phyloP scores from a whole-genome alignment of 331 rosid species.

The Phaseolus coccineus region DNA sequence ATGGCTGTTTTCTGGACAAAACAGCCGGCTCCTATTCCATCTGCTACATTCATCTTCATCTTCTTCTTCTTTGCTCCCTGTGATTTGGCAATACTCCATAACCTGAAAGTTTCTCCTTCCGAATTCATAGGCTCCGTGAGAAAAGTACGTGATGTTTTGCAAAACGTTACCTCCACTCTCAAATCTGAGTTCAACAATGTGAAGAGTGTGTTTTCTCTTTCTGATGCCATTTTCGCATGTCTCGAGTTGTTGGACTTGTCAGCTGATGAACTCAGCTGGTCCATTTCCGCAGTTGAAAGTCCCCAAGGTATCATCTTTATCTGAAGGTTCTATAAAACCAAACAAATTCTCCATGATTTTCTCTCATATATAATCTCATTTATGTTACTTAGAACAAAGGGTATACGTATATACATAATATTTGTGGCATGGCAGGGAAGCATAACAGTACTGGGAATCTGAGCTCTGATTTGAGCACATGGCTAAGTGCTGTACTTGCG shows the following conservation, averaged over 20 bases:
- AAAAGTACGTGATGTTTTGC: constrained; percentile 39
- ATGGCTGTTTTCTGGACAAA: constrained; percentile 33
- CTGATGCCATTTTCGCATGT: constrained; percentile 70
- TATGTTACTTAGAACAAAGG: no score
- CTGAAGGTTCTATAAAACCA: neutral
- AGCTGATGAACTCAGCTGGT: constrained; percentile 55
- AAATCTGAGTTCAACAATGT: constrained; percentile 34
- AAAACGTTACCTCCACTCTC: constrained; percentile 54
- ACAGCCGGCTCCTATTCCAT: neutral
- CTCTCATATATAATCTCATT: no score
- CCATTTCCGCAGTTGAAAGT: constrained; percentile 65
- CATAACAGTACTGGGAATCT: constrained; percentile 65
- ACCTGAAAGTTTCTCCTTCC: constrained; percentile 51
- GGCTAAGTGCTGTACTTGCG: constrained; percentile 71
- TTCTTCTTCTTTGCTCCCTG: neutral
- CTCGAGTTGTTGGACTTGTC: constrained; percentile 72
- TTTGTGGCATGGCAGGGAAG: constrained; percentile 57
- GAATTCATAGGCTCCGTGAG: constrained; percentile 53
- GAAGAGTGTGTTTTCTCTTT: constrained; percentile 50
- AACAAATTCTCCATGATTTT: no score
- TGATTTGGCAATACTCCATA: neutral
- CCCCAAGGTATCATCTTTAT: constrained; percentile 8
- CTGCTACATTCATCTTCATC: neutral
- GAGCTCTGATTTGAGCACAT: constrained; percentile 75
- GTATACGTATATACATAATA: no score